A percentile compares a stretch with the other conserved stretches of the same genome.
These are phyloP conservation scores for Helichrysum umbraculigerum DNA, from an alignment of 129 eudicot genomes.

Conservation along the genomic window DNA sequence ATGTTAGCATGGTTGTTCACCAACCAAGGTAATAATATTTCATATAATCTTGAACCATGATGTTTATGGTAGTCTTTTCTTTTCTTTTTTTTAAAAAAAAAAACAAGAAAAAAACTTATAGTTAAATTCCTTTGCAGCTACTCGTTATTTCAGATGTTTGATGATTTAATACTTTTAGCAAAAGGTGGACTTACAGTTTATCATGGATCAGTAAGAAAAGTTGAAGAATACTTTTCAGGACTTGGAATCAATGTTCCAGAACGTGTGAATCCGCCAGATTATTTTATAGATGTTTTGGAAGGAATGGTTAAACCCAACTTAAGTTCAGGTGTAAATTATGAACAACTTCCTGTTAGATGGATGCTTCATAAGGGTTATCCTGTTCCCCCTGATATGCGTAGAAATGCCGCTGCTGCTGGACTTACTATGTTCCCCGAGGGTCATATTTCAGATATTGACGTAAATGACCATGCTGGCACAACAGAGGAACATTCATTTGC, in stretches of 20 bases:
- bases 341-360: conserved; percentile 85
- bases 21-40: conserved; percentile 74
- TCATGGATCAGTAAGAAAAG: conserved; percentile 72
- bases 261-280: conserved; percentile 84
- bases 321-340: conserved; percentile 46
- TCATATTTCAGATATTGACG: conserved; percentile 19
- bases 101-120: no score
- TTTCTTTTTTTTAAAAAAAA: no score
- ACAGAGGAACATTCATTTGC: conserved; percentile 63
- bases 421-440: conserved; percentile 35
- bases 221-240: conserved; percentile 76
- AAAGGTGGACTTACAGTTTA: conserved; percentile 87
- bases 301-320: conserved; percentile 65
- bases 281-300: conserved; percentile 74
- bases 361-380: conserved; percentile 84
- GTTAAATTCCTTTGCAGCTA: conserved; percentile 54
- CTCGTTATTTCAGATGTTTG: conserved; percentile 76
- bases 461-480: conserved; percentile 15
- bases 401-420: conserved; percentile 34
- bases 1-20: conserved; percentile 92
- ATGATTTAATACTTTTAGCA: conserved; percentile 84
- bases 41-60: neutral
- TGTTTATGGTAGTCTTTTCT: neutral
- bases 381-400: conserved; percentile 74
- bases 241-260: conserved; percentile 83